Conservation (phyloP, 148 eudicot genomes). For the Amaranthus hypochondriacus region DNA sequence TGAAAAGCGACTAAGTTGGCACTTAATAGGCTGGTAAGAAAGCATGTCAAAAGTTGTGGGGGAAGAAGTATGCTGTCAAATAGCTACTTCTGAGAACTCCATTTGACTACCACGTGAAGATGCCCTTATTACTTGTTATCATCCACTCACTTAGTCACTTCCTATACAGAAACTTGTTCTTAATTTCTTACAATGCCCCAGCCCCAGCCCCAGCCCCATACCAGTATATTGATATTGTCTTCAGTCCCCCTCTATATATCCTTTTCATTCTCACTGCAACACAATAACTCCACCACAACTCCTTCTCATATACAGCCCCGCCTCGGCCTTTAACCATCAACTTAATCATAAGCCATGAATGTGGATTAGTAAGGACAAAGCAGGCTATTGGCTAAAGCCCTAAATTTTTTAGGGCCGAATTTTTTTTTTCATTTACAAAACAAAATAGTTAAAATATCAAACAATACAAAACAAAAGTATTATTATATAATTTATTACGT, state of each 20-base stretch:
- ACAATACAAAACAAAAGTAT: too few relatives aligned
- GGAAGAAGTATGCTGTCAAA: conserved; percentile 12
- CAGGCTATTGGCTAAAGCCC: too few relatives aligned
- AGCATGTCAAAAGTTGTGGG: conserved; percentile 24
- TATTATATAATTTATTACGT: too few relatives aligned
- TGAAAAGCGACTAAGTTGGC: not conserved
- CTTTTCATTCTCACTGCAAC: conserved; percentile 13
- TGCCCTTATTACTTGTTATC: conserved; percentile 11
- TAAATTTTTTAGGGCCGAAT: too few relatives aligned
- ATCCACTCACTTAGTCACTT: conserved; percentile 26
- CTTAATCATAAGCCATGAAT: too few relatives aligned
- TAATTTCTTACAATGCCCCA: not conserved
- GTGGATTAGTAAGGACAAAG: too few relatives aligned
- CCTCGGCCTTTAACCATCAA: too few relatives aligned
- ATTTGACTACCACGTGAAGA: conserved; percentile 34
- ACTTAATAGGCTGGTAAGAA: conserved; percentile 2
- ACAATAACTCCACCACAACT: not conserved
- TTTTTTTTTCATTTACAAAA: too few relatives aligned
- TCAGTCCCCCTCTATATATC: not conserved
- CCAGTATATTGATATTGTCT: not conserved
- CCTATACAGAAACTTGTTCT: conserved; percentile 1
- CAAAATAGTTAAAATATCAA: too few relatives aligned
- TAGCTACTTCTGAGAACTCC: conserved; percentile 4
- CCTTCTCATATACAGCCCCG: too few relatives aligned
- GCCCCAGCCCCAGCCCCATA: too few relatives aligned